Percentiles rank a stretch among this genome's conserved stretches.
Conservation (phyloP, 768 basidiomycete genomes). For the Gymnopilus junonius region DNA sequence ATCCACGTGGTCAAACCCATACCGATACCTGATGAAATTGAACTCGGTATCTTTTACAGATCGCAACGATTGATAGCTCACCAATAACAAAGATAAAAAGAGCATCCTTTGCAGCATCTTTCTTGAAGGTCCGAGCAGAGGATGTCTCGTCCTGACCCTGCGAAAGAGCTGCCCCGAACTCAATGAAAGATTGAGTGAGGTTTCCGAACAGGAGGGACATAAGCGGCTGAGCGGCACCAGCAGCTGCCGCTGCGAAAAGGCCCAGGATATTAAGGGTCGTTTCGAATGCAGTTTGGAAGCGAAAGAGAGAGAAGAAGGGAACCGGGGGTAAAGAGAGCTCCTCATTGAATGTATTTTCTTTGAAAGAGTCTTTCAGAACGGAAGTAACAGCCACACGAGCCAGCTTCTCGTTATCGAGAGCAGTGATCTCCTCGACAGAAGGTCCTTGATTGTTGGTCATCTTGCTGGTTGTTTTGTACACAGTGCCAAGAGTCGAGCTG, state of each 20-base stretch:
- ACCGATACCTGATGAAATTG: slow-evolving; percentile 55
- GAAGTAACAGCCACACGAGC: background rate
- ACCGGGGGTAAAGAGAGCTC: background rate
- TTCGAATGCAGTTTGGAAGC: slow-evolving; percentile 47
- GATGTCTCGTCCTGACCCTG: slow-evolving; percentile 29
- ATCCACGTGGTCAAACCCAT: slow-evolving; percentile 72
- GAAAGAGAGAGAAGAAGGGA: background rate
- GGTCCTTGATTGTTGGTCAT: background rate
- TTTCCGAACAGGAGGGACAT: slow-evolving; percentile 86
- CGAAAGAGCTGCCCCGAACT: slow-evolving; percentile 41
- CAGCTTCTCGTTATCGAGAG: background rate
- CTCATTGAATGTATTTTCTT: background rate
- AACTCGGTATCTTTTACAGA: background rate
- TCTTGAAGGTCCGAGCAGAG: slow-evolving; percentile 51
- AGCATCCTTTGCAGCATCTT: slow-evolving; percentile 56
- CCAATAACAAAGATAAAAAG: slow-evolving; percentile 69
- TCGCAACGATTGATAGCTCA: slow-evolving; percentile 27
- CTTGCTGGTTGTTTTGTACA: background rate
- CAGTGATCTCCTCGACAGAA: background rate
- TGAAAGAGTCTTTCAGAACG: background rate
- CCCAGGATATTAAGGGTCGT: slow-evolving; percentile 70
- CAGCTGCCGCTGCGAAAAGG: slow-evolving; percentile 67
- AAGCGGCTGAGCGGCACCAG: slow-evolving; percentile 81
- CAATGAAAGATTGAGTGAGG: slow-evolving; percentile 72
- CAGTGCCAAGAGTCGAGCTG: background rate